Evolutionary conservation across 2,329 filamentous ascomycete species (phyloP).

Genomic region (Fusarium domesticum): DNA sequence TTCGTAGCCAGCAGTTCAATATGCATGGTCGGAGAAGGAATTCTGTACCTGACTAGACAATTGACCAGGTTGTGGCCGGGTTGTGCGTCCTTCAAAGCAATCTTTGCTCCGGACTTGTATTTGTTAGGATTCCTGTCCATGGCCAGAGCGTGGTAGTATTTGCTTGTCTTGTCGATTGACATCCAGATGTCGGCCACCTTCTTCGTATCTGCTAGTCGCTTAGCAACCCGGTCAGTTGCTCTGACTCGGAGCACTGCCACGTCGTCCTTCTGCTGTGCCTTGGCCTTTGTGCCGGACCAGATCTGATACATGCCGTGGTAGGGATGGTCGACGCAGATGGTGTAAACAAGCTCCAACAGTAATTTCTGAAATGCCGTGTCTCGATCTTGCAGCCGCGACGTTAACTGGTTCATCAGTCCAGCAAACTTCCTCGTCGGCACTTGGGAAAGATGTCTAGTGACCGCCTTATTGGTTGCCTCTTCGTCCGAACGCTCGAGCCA

Average conservation of each 20-base stretch:
- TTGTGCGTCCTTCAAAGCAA: slow-evolving; percentile 60
- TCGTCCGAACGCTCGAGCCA: slow-evolving; percentile 89
- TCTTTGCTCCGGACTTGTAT: slow-evolving; percentile 65
- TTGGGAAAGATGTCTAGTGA: slow-evolving; percentile 63
- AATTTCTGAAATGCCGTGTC: slow-evolving; percentile 71
- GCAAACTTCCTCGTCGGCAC: slow-evolving; percentile 94
- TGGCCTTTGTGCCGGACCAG: slow-evolving; percentile 74
- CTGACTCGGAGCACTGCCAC: slow-evolving; percentile 69
- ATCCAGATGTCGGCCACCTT: slow-evolving; percentile 59
- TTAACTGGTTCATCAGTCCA: slow-evolving; percentile 89
- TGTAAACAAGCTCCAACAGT: slow-evolving; percentile 69
- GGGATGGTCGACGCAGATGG: slow-evolving; percentile 88
- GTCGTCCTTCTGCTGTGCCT: slow-evolving; percentile 68
- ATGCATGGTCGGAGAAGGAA: slow-evolving; percentile 88
- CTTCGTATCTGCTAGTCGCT: slow-evolving; percentile 54
- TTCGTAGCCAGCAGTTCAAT: slow-evolving; percentile 70
- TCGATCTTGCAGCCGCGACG: slow-evolving; percentile 80
- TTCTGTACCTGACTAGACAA: slow-evolving; percentile 60
- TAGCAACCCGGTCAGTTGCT: slow-evolving; percentile 68
- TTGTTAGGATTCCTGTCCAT: slow-evolving; percentile 60
- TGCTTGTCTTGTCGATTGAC: slow-evolving; percentile 70
- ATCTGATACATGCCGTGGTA: slow-evolving; percentile 98
- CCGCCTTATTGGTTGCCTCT: slow-evolving; percentile 71
- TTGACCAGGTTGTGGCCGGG: slow-evolving; percentile 62
- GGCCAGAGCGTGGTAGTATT: slow-evolving; percentile 62